These are phyloP conservation scores for Cymbopogon citratus DNA, from an alignment of 176 grass and related monocot genomes.

Conservation along the genomic window DNA sequence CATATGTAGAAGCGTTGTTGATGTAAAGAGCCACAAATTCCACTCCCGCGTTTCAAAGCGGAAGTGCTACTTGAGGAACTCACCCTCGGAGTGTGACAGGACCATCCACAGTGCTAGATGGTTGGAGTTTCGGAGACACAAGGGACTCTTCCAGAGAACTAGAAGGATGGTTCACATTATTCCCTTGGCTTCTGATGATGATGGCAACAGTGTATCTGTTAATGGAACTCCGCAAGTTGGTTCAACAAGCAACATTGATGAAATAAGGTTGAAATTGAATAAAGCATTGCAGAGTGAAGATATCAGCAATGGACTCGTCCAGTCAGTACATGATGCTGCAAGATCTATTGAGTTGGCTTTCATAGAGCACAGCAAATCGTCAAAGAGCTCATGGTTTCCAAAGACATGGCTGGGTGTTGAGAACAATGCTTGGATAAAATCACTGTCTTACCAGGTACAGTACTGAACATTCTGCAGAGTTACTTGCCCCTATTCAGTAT, in stretches of 20 bases:
- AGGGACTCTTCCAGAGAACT: slow-evolving; percentile 32
- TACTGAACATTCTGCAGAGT: slow-evolving; percentile 8
- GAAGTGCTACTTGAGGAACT: slow-evolving; percentile 39
- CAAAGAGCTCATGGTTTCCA: slow-evolving; percentile 60
- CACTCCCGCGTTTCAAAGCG: slow-evolving; percentile 39
- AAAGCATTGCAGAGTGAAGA: slow-evolving; percentile 64
- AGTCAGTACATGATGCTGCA: slow-evolving; percentile 90
- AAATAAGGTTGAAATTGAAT: slow-evolving; percentile 76
- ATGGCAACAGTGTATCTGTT: slow-evolving; percentile 49
- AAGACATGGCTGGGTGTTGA: slow-evolving; percentile 87
- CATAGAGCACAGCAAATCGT: slow-evolving; percentile 52
- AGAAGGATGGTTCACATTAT: slow-evolving; percentile 30
- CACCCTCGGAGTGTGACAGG: slow-evolving; percentile 23
- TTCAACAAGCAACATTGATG: slow-evolving; percentile 54
- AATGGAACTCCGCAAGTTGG: slow-evolving; percentile 58
- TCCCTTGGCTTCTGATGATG: slow-evolving; percentile 59
- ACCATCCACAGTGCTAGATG: slow-evolving; percentile 32
- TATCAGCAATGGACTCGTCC: slow-evolving; percentile 65
- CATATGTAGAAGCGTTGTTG: slow-evolving; percentile 35
- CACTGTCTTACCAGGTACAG: slow-evolving; percentile 78
- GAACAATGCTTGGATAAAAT: slow-evolving; percentile 86
- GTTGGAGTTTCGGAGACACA: slow-evolving; percentile 53
- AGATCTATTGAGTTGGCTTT: slow-evolving; percentile 88
- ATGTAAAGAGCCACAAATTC: slow-evolving; percentile 40
- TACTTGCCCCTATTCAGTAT: background rate